Evolutionary conservation across 306 rosid species (phyloP).

Genomic region (Cicer chorassanicum): DNA sequence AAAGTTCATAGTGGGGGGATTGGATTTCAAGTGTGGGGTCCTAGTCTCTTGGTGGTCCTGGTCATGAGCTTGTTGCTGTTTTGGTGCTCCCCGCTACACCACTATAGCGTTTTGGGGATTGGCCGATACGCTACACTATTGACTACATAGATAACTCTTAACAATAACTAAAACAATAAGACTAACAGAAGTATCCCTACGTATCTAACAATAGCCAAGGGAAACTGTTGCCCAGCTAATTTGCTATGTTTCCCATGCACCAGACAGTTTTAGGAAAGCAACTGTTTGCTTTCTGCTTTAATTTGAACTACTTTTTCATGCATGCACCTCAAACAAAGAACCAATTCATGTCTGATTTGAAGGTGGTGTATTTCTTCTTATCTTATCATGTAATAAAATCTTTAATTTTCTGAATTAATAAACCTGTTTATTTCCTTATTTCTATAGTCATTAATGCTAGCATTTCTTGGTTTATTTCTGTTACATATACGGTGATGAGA

Average conservation of each 20-base stretch:
- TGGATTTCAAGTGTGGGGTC: background rate
- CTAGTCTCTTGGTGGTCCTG: background rate
- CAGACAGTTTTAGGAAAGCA: constrained; percentile 2
- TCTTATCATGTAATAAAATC: background rate
- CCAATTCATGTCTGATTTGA: constrained; percentile 12
- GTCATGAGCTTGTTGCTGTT: background rate
- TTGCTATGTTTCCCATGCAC: background rate
- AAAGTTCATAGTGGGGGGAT: background rate
- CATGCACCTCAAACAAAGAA: background rate
- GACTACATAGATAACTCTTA: too few relatives aligned
- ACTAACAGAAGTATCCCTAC: background rate
- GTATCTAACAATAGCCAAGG: background rate
- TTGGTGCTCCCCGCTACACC: background rate
- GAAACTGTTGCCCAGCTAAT: background rate
- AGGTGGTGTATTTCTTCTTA: background rate
- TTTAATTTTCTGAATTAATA: background rate
- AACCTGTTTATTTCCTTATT: background rate
- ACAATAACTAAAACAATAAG: background rate
- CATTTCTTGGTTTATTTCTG: constrained; percentile 5
- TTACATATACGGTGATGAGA: background rate
- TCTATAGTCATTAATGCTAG: background rate
- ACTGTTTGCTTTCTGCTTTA: background rate
- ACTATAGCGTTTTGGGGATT: too few relatives aligned
- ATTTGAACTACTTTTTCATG: background rate
- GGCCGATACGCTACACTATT: too few relatives aligned